These are phyloP conservation scores for Pseudogymnoascus sp. DNA, from an alignment of 2,329 filamentous ascomycete species.

Conservation along the genomic window DNA sequence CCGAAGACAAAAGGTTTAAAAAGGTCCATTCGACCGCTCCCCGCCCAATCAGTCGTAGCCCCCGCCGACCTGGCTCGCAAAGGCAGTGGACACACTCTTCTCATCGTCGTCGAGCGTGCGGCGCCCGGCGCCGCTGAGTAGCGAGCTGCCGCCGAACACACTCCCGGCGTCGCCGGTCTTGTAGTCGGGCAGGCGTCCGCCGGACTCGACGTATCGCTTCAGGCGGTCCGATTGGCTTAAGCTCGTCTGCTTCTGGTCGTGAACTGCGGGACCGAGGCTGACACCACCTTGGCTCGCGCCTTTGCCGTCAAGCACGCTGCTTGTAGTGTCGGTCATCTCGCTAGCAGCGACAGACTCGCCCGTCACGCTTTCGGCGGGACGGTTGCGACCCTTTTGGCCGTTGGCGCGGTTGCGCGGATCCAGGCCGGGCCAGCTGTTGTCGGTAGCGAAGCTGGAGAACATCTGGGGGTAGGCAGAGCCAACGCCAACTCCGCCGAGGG, in stretches of 20 bases:
- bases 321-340: conserved; percentile 77
- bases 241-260: conserved; percentile 60
- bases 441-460: conserved; percentile 85
- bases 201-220: conserved; percentile 88
- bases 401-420: conserved; percentile 57
- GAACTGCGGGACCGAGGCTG: conserved; percentile 46
- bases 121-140: conserved; percentile 25
- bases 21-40: conserved; percentile 8
- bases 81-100: conserved; percentile 91
- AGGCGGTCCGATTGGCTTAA: conserved; percentile 82
- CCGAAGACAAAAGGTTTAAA: conserved; percentile 7
- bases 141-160: conserved; percentile 57
- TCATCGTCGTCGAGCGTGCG: conserved; percentile 77
- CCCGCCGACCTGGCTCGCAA: conserved; percentile 81
- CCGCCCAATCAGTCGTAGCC: conserved; percentile 30
- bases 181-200: conserved; percentile 55
- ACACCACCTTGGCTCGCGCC: conserved; percentile 78
- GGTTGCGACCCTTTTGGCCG: conserved; percentile 59
- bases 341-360: conserved; percentile 90
- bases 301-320: conserved; percentile 69
- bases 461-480: conserved; percentile 80
- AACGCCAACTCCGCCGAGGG: conserved; percentile 77
- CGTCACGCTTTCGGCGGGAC: conserved; percentile 69
- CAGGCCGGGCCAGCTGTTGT: conserved; percentile 76
- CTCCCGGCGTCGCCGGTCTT: conserved; percentile 51